Percentiles rank a stretch among this genome's conserved stretches.
These are phyloP conservation scores for Mortierella alpina DNA, from an alignment of 192 early-diverging fungal species.

Conservation along the genomic window DNA sequence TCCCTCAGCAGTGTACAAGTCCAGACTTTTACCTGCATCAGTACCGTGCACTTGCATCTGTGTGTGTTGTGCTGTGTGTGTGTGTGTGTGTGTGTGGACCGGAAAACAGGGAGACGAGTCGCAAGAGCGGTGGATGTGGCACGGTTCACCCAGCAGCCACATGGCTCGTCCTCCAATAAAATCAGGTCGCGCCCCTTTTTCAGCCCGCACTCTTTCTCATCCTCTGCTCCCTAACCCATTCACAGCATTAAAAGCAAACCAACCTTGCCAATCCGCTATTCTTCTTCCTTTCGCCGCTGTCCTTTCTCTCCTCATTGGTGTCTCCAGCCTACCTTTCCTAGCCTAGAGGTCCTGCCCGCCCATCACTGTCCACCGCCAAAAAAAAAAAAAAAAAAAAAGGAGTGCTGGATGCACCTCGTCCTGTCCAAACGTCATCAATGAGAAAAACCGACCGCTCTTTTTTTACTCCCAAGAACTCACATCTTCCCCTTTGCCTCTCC, in stretches of 20 bases:
- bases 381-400: too few relatives aligned
- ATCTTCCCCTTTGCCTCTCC: constrained; percentile 2
- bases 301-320: neutral
- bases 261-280: neutral
- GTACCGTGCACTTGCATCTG: too few relatives aligned
- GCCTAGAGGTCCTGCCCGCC: neutral
- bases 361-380: neutral
- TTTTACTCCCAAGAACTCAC: neutral
- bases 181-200: neutral
- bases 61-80: too few relatives aligned
- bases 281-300: neutral
- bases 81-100: too few relatives aligned
- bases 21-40: too few relatives aligned
- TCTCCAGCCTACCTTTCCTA: neutral
- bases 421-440: constrained; percentile 19
- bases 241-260: neutral
- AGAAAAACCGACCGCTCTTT: constrained; percentile 24
- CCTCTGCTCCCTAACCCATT: neutral
- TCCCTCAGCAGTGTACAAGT: too few relatives aligned
- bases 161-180: too few relatives aligned
- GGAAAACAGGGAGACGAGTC: neutral
- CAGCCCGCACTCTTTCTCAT: neutral
- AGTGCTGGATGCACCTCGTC: neutral
- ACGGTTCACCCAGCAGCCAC: too few relatives aligned
- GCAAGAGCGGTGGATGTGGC: too few relatives aligned